phyloP scores from a whole-genome alignment of 139 green algal genomes.

The Spirogloea muscicola region DNA sequence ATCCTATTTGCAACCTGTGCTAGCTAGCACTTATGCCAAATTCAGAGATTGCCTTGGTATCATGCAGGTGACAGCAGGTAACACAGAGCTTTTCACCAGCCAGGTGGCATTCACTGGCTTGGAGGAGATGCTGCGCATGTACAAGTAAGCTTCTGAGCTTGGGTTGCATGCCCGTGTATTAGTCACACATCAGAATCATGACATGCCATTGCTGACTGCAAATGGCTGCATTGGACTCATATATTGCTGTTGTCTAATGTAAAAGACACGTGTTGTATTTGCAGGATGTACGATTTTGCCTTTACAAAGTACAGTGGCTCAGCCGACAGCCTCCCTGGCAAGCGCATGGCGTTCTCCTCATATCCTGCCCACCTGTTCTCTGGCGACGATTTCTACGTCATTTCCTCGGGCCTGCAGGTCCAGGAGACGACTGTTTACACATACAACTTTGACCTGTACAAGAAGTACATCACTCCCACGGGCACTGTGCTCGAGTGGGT shows the following conservation, averaged over 20 bases:
- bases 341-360: slow-evolving; percentile 57
- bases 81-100: background rate
- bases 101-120: background rate
- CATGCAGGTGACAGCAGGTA: background rate
- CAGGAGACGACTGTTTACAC: slow-evolving; percentile 23
- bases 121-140: slow-evolving; percentile 58
- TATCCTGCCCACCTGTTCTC: slow-evolving; percentile 56
- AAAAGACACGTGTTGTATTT: no score
- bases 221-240: no score
- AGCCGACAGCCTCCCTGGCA: slow-evolving; percentile 47
- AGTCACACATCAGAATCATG: no score
- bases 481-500: slow-evolving; percentile 61
- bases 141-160: no score
- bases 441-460: slow-evolving; percentile 56
- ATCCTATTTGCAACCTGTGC: no score
- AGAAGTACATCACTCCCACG: slow-evolving; percentile 60
- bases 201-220: no score
- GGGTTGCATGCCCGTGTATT: no score
- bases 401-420: slow-evolving; percentile 42
- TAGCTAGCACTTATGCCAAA: no score
- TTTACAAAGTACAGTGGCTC: background rate
- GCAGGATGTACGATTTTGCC: slow-evolving; percentile 3
- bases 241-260: no score
- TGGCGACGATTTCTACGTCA: slow-evolving; percentile 63
- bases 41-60: no score